These are phyloP conservation scores for Elongisporangium undulatum DNA, from an alignment of 352 stramenopile genomes.

Conservation along the genomic window DNA sequence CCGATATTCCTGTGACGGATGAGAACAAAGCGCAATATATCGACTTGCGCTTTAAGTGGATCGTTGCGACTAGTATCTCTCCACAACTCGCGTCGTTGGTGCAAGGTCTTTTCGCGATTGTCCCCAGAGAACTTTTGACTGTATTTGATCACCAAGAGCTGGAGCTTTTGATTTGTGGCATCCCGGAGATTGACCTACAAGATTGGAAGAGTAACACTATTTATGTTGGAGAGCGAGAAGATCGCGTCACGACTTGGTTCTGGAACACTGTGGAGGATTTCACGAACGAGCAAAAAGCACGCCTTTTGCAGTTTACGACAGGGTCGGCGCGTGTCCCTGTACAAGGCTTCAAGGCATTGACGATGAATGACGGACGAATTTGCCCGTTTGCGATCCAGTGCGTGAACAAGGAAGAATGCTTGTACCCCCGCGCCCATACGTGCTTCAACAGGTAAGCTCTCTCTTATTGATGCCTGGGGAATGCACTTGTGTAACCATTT, in stretches of 20 bases:
- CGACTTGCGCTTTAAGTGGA: conserved; percentile 87
- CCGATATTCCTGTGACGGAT: conserved; percentile 94
- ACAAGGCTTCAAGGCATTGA: conserved; percentile 84
- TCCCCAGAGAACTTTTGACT: conserved; percentile 90
- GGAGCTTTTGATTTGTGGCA: conserved; percentile 96
- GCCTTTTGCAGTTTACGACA: conserved; percentile 97
- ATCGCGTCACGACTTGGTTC: conserved; percentile 95
- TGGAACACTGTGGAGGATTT: conserved; percentile 96
- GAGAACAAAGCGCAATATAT: conserved; percentile 98
- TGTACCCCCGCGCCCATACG: conserved; percentile 82
- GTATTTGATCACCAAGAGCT: conserved; percentile 98
- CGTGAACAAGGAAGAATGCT: conserved; percentile 70
- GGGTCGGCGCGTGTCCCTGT: conserved; percentile 94
- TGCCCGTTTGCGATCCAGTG: conserved; percentile 85
- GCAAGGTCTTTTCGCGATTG: conserved; percentile 96
- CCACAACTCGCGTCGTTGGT: conserved; percentile 92
- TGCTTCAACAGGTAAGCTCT: conserved; percentile 80
- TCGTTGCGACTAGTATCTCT: conserved; percentile 75
- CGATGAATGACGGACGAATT: conserved; percentile 86
- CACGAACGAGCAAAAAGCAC: conserved; percentile 92
- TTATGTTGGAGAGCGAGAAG: conserved; percentile 86
- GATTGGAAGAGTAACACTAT: conserved; percentile 97
- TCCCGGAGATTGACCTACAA: conserved; percentile 96
- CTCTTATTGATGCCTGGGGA: not conserved
- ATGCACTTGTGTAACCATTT: not conserved